Percentiles rank a stretch among this genome's conserved stretches.
phyloP scores from a whole-genome alignment of 108 stramenopile genomes.

The Aureococcus anophagefferens region DNA sequence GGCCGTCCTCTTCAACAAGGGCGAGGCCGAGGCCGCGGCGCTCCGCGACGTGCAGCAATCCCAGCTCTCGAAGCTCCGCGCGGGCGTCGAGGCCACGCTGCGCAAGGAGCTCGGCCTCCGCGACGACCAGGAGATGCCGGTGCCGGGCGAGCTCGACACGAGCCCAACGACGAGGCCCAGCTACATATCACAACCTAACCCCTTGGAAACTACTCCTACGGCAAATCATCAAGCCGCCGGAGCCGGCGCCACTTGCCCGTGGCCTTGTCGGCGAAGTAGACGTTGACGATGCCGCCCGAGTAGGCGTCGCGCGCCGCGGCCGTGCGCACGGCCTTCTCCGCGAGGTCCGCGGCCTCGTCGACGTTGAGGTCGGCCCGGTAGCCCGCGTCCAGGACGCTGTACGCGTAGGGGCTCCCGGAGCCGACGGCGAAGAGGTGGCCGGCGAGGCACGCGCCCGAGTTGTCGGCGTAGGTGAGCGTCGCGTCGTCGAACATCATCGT shows the following conservation, averaged over 20 bases:
- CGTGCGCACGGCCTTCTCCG: conserved; percentile 97
- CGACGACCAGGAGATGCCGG: too few species aligned
- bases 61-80: too few species aligned
- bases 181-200: too few species aligned
- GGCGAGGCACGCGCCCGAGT: conserved; percentile 90
- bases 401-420: conserved; percentile 95
- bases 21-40: too few species aligned
- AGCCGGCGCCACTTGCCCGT: conserved; percentile 55
- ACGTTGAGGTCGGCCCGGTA: conserved; percentile 70
- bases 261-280: conserved; percentile 88
- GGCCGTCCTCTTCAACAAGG: too few species aligned
- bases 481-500: conserved; percentile 75
- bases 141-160: too few species aligned
- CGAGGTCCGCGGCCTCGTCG: conserved; percentile 94
- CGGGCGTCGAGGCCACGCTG: too few species aligned
- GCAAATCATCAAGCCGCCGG: too few species aligned
- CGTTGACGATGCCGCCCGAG: conserved; percentile 88
- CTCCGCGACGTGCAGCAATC: too few species aligned
- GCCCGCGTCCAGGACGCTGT: conserved; percentile 90
- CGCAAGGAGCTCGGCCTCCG: too few species aligned
- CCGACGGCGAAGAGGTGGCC: conserved; percentile 95
- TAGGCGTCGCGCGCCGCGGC: conserved; percentile 98
- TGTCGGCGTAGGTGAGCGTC: conserved; percentile 96
- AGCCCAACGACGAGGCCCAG: too few species aligned
- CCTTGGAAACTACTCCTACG: too few species aligned